A percentile compares a stretch with the other conserved stretches of the same genome.
Evolutionary conservation across 768 basidiomycete species (phyloP).

Genomic region (Boletus pseudopeckii): DNA sequence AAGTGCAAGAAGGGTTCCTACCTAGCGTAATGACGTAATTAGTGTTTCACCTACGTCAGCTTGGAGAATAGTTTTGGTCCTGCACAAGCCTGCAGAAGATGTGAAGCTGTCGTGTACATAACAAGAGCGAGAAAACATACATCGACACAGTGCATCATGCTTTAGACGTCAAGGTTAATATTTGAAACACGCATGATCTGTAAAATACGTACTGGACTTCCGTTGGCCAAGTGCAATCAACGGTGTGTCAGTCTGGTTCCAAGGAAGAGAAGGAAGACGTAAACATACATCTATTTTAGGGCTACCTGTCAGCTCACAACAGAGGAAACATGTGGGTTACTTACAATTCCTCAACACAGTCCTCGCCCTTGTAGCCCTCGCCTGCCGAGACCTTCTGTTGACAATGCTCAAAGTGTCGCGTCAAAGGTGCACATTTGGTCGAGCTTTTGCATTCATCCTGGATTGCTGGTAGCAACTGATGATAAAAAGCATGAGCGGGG

Average conservation of each 20-base stretch:
- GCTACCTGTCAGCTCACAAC: not conserved
- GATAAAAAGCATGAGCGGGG: not conserved
- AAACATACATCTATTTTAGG: constrained; percentile 26
- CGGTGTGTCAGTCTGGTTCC: constrained; percentile 7
- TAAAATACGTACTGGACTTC: constrained; percentile 63
- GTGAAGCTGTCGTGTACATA: not conserved
- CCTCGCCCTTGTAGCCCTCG: constrained; percentile 84
- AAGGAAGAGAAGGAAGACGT: not conserved
- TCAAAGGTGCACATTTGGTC: constrained; percentile 60
- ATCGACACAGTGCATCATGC: constrained; percentile 93
- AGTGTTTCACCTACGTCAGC: constrained; percentile 37
- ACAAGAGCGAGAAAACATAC: constrained; percentile 42
- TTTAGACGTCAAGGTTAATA: constrained; percentile 27
- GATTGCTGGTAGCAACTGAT: constrained; percentile 63
- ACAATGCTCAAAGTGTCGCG: constrained; percentile 88
- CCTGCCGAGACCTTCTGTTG: constrained; percentile 82
- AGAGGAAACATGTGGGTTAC: constrained; percentile 27
- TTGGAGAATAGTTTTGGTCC: constrained; percentile 83
- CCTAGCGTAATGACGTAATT: constrained; percentile 15
- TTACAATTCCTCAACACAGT: constrained; percentile 89
- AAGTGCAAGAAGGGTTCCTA: not conserved
- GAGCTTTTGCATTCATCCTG: constrained; percentile 73
- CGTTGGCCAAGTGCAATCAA: not conserved
- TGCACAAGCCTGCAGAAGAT: constrained; percentile 41
- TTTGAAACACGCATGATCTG: not conserved